These are phyloP conservation scores for Populus tremula DNA, from an alignment of 345 rosid species.

Conservation along the genomic window DNA sequence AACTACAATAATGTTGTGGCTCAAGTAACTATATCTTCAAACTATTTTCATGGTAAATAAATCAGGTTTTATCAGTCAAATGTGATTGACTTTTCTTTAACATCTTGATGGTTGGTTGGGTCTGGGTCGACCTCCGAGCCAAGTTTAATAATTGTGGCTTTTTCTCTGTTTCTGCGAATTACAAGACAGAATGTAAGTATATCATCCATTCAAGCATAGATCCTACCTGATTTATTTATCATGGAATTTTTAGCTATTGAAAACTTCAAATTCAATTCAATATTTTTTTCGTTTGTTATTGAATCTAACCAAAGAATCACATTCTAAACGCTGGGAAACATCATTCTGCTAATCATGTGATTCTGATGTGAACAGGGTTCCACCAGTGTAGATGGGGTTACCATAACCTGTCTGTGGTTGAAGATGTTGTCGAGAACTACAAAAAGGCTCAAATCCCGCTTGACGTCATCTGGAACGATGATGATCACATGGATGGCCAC, in stretches of 20 bases:
- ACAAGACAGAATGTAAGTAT: neutral
- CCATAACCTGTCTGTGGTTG: conserved; percentile 85
- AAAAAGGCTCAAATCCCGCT: conserved; percentile 80
- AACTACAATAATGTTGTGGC: neutral
- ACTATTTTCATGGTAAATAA: neutral
- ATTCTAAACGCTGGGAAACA: neutral
- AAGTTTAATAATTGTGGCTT: too few species aligned
- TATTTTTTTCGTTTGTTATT: neutral
- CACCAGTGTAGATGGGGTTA: conserved; percentile 99
- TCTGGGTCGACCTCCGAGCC: too few species aligned
- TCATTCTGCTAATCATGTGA: conserved; percentile 1
- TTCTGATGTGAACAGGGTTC: conserved; percentile 56
- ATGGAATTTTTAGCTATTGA: neutral
- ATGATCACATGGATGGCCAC: conserved; percentile 93
- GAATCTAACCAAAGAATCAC: neutral
- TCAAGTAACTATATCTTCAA: neutral
- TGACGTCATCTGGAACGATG: conserved; percentile 95
- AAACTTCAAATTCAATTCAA: neutral
- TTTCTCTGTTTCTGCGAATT: neutral
- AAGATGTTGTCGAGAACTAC: conserved; percentile 90
- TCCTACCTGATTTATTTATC: neutral
- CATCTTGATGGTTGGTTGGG: too few species aligned
- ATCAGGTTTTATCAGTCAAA: too few species aligned
- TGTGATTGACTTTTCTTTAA: too few species aligned
- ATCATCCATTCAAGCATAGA: neutral